phyloP scores from a whole-genome alignment of 116 monocot species.

The Phalaenopsis hybrid region DNA sequence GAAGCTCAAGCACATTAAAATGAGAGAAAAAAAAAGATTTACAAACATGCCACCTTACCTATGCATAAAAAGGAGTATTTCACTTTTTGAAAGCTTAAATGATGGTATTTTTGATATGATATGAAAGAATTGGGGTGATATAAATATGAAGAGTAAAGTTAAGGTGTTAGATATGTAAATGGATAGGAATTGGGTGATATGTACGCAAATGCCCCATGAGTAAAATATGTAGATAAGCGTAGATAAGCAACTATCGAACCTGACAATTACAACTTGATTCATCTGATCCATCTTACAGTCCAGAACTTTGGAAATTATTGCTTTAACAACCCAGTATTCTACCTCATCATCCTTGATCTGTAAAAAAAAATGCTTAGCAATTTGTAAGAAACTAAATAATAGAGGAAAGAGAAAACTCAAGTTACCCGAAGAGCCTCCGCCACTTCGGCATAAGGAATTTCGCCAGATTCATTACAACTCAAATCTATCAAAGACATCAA shows the following conservation, averaged over 20 bases:
- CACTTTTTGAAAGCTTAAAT: no score
- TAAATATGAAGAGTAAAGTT: no score
- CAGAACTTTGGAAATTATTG: slow-evolving; percentile 68
- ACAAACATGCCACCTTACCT: no score
- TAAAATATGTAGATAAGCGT: no score
- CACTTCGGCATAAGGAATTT: slow-evolving; percentile 75
- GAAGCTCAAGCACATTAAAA: background rate
- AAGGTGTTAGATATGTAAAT: no score
- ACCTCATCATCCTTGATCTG: slow-evolving; percentile 91
- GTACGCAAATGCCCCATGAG: no score
- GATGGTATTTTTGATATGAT: no score
- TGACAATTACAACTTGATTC: slow-evolving; percentile 71
- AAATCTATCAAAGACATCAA: slow-evolving; percentile 77
- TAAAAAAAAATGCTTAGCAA: background rate
- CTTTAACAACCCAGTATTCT: slow-evolving; percentile 92
- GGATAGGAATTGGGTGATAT: no score
- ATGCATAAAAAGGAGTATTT: no score
- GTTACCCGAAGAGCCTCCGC: slow-evolving; percentile 70
- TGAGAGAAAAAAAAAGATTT: no score
- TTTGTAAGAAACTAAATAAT: background rate
- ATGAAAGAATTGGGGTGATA: no score
- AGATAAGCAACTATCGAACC: slow-evolving; percentile 19
- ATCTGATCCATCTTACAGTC: slow-evolving; percentile 95
- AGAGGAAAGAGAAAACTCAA: background rate
- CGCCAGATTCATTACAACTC: slow-evolving; percentile 43